Percentiles rank a stretch among this genome's conserved stretches.
Conservation (phyloP, 495 filamentous ascomycete genomes). For the Aspergillus carlsbadensis region DNA sequence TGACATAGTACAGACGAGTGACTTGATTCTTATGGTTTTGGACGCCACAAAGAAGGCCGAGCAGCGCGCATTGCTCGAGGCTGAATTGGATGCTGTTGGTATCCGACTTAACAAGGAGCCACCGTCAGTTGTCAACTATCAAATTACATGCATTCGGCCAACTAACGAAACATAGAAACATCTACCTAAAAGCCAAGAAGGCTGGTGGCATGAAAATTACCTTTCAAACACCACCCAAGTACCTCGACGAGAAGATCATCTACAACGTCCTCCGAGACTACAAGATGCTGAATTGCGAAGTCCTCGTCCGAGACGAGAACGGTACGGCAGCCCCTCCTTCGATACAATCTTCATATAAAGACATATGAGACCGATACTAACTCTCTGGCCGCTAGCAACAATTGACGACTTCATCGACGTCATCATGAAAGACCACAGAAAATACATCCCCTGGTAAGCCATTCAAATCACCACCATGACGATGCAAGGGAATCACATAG, state of each 20-base stretch:
- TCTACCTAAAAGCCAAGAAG: conserved; percentile 97
- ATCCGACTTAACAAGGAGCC: conserved; percentile 92
- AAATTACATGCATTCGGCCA: neutral
- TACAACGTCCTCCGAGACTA: conserved; percentile 96
- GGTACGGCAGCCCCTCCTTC: conserved; percentile 39
- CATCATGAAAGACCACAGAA: conserved; percentile 98
- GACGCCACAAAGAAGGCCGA: conserved; percentile 97
- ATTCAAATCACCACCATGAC: no score
- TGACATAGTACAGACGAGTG: conserved; percentile 67
- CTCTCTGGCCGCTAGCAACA: conserved; percentile 53
- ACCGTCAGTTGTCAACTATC: conserved; percentile 56
- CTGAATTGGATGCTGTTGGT: conserved; percentile 93
- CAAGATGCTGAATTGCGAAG: conserved; percentile 97
- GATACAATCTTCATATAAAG: neutral
- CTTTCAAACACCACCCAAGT: conserved; percentile 84
- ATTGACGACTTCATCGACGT: conserved; percentile 99
- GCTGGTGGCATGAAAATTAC: conserved; percentile 98
- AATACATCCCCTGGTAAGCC: conserved; percentile 81
- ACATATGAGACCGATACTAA: neutral
- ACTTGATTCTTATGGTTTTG: conserved; percentile 94
- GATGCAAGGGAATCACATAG: neutral
- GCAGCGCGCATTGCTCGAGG: conserved; percentile 85
- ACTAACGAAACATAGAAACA: conserved; percentile 62
- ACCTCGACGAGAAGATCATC: conserved; percentile 94
- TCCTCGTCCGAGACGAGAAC: conserved; percentile 91